These are phyloP conservation scores for Paradendryphiella salina DNA, from an alignment of 2,329 filamentous ascomycete species.

Conservation along the genomic window DNA sequence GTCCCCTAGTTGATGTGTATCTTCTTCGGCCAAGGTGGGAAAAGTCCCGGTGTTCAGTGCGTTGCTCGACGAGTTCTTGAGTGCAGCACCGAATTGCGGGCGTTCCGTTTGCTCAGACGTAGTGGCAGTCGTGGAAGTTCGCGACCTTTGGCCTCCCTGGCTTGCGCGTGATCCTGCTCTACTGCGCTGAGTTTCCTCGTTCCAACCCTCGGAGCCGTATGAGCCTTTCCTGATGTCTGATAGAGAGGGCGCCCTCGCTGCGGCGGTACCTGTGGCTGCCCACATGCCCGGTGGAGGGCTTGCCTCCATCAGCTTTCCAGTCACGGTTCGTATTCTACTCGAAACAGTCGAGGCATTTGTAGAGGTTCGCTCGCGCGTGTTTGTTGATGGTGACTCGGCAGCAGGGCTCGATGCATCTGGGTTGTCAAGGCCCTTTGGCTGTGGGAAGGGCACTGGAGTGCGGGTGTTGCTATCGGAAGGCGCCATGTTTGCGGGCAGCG, in stretches of 20 bases:
- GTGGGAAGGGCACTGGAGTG: slow-evolving; percentile 37
- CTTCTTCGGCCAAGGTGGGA: slow-evolving; percentile 38
- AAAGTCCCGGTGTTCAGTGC: slow-evolving; percentile 31
- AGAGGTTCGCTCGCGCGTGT: slow-evolving; percentile 31
- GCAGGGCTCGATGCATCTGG: slow-evolving; percentile 13
- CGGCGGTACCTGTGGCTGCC: slow-evolving; percentile 51
- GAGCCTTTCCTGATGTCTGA: slow-evolving; percentile 49
- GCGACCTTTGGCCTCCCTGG: slow-evolving; percentile 25
- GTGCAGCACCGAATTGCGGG: not conserved
- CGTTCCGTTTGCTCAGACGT: slow-evolving; percentile 14
- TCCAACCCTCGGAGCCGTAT: slow-evolving; percentile 43
- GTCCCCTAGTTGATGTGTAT: slow-evolving; percentile 9
- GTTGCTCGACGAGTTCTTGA: slow-evolving; percentile 21
- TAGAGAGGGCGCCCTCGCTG: slow-evolving; percentile 49
- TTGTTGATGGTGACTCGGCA: slow-evolving; percentile 16
- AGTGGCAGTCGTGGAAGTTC: slow-evolving; percentile 10
- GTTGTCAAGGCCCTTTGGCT: slow-evolving; percentile 22
- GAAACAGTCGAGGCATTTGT: slow-evolving; percentile 42
- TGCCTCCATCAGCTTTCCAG: slow-evolving; percentile 46
- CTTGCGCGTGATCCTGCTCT: slow-evolving; percentile 33
- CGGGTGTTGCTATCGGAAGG: slow-evolving; percentile 23
- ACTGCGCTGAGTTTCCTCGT: slow-evolving; percentile 33
- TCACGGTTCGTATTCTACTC: slow-evolving; percentile 41
- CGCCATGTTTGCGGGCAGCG: slow-evolving; percentile 23
- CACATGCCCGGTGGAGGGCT: slow-evolving; percentile 49